Evolutionary conservation across 116 monocot species (phyloP).

Genomic region (Trichopus zeylanicus): DNA sequence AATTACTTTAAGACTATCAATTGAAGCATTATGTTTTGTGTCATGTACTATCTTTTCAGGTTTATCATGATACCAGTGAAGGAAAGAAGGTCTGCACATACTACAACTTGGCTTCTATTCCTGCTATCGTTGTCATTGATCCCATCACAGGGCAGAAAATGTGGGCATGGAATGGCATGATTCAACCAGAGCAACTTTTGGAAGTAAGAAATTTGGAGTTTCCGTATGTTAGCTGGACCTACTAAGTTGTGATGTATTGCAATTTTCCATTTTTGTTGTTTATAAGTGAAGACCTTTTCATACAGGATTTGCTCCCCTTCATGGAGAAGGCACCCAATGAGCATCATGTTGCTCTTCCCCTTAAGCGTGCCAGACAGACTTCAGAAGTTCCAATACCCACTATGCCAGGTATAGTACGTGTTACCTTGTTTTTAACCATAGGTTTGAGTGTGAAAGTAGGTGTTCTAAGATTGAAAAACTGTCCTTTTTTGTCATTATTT

Average conservation of each 20-base stretch:
- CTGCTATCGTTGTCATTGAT: constrained; percentile 82
- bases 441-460: not conserved
- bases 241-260: no score
- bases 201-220: constrained; percentile 90
- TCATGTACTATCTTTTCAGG: no score
- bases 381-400: constrained; percentile 16
- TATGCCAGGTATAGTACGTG: constrained; percentile 32
- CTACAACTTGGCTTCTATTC: constrained; percentile 64
- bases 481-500: not conserved
- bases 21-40: not conserved
- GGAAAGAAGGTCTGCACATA: constrained; percentile 98
- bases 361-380: constrained; percentile 75
- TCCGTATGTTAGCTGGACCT: no score
- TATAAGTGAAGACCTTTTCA: not conserved
- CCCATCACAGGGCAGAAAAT: constrained; percentile 98
- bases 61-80: constrained; percentile 81
- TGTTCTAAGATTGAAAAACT: no score
- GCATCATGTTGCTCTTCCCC: constrained; percentile 60
- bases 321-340: constrained; percentile 86
- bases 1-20: not conserved
- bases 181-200: constrained; percentile 81
- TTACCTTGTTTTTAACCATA: not conserved
- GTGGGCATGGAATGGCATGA: constrained; percentile 87
- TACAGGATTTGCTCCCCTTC: constrained; percentile 79
- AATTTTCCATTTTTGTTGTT: no score